Conservation (phyloP, 192 early-diverging fungal species). For the Jimgerdemannia flammicorona region DNA sequence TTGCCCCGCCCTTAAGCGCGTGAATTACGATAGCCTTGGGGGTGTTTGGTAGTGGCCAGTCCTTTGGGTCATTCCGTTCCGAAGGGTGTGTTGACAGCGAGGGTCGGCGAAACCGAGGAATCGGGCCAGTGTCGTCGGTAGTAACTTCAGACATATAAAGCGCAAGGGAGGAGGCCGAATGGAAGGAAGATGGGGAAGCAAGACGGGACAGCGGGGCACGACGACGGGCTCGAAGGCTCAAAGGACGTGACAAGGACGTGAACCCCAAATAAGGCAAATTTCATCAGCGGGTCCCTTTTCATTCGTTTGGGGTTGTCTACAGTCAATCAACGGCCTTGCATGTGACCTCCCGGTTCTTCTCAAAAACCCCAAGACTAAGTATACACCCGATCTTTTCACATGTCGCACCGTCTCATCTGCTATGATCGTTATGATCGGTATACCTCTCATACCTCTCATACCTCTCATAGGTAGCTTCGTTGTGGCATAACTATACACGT, state of each 20-base stretch:
- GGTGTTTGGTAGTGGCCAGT: conserved; percentile 24
- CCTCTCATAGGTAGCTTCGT: too few relatives aligned
- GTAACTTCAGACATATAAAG: not conserved
- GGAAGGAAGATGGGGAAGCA: not conserved
- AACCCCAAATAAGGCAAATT: not conserved
- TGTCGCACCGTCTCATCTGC: too few relatives aligned
- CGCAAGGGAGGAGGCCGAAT: not conserved
- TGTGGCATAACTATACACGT: too few relatives aligned
- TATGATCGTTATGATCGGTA: too few relatives aligned
- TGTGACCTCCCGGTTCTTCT: too few relatives aligned
- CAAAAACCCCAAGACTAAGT: too few relatives aligned
- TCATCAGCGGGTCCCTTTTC: not conserved
- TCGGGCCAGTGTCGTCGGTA: conserved; percentile 4
- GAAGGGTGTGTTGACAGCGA: conserved; percentile 21
- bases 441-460: too few relatives aligned
- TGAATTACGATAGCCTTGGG: conserved; percentile 34
- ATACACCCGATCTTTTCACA: too few relatives aligned
- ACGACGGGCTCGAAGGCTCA: not conserved
- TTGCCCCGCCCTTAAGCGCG: conserved; percentile 44
- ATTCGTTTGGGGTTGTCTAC: not conserved
- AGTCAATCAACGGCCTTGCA: too few relatives aligned
- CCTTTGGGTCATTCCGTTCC: conserved; percentile 17
- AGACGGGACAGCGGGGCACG: too few relatives aligned
- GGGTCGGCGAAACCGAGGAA: conserved; percentile 21
- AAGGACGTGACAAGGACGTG: not conserved